Evolutionary conservation across 31 red algal species (phyloP), one percentile per base, ranked within the genome.

Genomic region (Asparagopsis taxiformis): DNA sequence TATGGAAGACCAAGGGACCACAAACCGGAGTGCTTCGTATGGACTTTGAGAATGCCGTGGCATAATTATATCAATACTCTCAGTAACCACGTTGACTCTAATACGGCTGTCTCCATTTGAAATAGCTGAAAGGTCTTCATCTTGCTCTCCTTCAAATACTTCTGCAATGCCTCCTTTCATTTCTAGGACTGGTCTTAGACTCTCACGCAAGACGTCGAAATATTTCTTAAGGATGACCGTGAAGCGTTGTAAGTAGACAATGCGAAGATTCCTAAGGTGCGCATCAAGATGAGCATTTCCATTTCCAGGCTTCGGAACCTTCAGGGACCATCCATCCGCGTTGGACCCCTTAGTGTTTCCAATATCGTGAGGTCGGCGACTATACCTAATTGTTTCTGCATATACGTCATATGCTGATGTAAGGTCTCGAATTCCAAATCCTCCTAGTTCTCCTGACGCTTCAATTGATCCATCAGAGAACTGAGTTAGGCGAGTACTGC

Each of bases 241-340:
- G 74, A 94, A 94, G 17, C 91, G 57, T 16, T 94, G 91, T n/a
- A 94, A 54, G 68, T 94, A 94, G 2, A 94, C 91, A 28, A 94
- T 87, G 22, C 84, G 70, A 54, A 94, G 53, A 61, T 93, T 87
- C 31, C 65, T 51, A 16, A 93, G 69, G 28, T 48, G 80, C 29
- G 77, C 70, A 51, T 86, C 70, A 9, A 93, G 53, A 73, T 74
- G 79, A 20, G 74, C 66, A 75, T 93, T 82, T 22, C 77, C 81
- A 20, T 26, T 74, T 22, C 26, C 69, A 11, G 80, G 62, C 26
- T 79, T 46, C 39, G 90, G 91, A 23, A 88, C 61, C 10, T 38
- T 37, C 13, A 94, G 43, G 21, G 75, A 59, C 91, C 91, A 94
- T 22, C 91, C 91, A 69, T 94, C 91, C 3, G 63, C n/a, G 22